Conservation (phyloP, 2,329 filamentous ascomycete genomes). For the Ceratocystis albifundus region DNA sequence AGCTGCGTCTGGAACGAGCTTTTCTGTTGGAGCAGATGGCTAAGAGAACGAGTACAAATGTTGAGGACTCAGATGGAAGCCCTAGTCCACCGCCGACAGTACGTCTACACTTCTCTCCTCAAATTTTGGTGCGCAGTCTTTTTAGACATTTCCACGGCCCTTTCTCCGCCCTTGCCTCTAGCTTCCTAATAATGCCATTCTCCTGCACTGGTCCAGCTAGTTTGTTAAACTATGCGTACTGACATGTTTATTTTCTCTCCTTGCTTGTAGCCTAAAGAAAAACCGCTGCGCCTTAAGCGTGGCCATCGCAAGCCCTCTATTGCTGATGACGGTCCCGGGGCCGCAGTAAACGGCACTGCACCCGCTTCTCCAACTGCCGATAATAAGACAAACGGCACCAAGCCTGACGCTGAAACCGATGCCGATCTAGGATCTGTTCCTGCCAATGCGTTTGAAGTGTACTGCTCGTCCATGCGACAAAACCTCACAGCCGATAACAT, state of each 20-base stretch:
- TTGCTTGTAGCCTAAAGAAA: conserved; percentile 55
- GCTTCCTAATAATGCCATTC: conserved; percentile 13
- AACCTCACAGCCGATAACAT: conserved; percentile 37
- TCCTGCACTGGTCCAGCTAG: conserved; percentile 8
- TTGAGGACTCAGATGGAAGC: conserved; percentile 67
- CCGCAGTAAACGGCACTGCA: conserved; percentile 29
- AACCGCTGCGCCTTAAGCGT: conserved; percentile 63
- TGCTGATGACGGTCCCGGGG: conserved; percentile 31
- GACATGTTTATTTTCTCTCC: conserved; percentile 17
- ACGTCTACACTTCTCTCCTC: conserved; percentile 30
- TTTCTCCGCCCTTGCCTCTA: background rate
- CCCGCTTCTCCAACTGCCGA: conserved; percentile 30
- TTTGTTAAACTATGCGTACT: conserved; percentile 17
- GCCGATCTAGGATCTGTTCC: conserved; percentile 35
- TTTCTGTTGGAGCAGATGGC: conserved; percentile 62
- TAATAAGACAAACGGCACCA: conserved; percentile 36
- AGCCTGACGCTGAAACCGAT: conserved; percentile 29
- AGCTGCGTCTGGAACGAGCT: conserved; percentile 77
- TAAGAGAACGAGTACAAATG: conserved; percentile 61
- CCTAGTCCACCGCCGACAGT: conserved; percentile 70
- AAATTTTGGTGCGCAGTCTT: background rate
- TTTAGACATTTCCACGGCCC: background rate
- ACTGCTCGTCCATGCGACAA: conserved; percentile 40
- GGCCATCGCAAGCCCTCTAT: conserved; percentile 53
- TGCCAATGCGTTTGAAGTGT: conserved; percentile 43